These are phyloP conservation scores for Talaromyces sp. DNA, from an alignment of 2,329 filamentous ascomycete genomes.

Conservation along the genomic window DNA sequence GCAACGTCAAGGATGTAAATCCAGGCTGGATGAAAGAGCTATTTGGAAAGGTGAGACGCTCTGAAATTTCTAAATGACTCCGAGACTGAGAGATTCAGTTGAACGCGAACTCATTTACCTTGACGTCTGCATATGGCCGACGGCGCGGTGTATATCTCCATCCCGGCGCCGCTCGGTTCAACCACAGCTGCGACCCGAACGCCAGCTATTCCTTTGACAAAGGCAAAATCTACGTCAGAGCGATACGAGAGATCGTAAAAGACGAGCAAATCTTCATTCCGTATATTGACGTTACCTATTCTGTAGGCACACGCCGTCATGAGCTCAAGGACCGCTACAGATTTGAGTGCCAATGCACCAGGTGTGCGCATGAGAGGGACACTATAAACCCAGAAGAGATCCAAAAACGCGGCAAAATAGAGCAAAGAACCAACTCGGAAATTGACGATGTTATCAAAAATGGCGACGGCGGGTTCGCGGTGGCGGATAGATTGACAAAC, in stretches of 20 bases:
- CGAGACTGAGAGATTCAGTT: conserved; percentile 36
- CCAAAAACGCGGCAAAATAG: not conserved
- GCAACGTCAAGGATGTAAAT: conserved; percentile 41
- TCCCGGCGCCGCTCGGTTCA: conserved; percentile 52
- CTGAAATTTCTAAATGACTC: not conserved
- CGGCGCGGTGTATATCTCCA: conserved; percentile 59
- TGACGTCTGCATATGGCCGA: conserved; percentile 55
- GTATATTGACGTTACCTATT: conserved; percentile 58
- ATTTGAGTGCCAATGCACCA: conserved; percentile 56
- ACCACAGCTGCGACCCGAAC: conserved; percentile 63
- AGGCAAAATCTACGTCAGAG: conserved; percentile 48
- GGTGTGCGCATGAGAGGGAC: conserved; percentile 39
- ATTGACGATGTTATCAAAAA: not conserved
- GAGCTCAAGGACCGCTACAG: conserved; percentile 56
- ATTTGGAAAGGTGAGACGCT: conserved; percentile 43
- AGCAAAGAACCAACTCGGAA: conserved; percentile 23
- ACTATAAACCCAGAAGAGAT: not conserved
- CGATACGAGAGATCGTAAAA: conserved; percentile 50
- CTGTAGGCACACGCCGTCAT: conserved; percentile 48
- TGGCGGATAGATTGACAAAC: not conserved
- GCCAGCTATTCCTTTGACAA: conserved; percentile 57
- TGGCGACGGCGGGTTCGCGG: not conserved
- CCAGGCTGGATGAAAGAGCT: conserved; percentile 43
- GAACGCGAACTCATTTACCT: conserved; percentile 57
- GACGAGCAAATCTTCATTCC: conserved; percentile 60